phyloP scores from a whole-genome alignment of 768 basidiomycete genomes.

The Calocera cornea region DNA sequence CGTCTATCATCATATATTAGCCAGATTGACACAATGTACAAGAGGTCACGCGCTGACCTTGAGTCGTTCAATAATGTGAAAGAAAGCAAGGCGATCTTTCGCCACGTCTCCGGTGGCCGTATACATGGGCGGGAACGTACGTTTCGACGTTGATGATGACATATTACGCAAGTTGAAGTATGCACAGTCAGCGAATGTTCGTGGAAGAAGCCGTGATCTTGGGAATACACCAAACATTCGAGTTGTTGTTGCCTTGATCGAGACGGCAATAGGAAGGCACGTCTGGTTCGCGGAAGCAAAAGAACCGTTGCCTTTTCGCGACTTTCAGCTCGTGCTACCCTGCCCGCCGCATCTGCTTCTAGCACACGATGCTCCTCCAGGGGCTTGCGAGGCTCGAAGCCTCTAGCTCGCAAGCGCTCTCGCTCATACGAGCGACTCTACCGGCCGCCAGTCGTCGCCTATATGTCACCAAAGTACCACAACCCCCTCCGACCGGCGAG shows the following conservation, averaged over 20 bases:
- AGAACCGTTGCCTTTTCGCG: background rate
- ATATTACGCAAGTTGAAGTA: background rate
- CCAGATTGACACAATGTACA: background rate
- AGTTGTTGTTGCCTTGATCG: background rate
- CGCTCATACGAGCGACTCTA: background rate
- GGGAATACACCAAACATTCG: background rate
- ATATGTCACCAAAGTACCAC: background rate
- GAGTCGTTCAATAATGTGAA: slow-evolving; percentile 75
- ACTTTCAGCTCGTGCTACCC: background rate
- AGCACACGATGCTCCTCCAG: background rate
- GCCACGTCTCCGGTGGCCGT: slow-evolving; percentile 32
- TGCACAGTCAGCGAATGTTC: background rate
- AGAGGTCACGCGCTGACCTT: slow-evolving; percentile 50
- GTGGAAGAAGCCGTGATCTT: background rate
- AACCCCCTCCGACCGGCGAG: background rate
- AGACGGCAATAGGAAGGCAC: background rate
- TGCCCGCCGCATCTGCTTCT: background rate
- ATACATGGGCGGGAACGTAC: slow-evolving; percentile 51
- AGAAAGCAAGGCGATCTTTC: slow-evolving; percentile 69
- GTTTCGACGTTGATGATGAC: slow-evolving; percentile 17
- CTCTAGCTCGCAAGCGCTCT: background rate
- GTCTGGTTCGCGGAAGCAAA: slow-evolving; percentile 2
- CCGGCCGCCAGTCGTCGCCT: background rate
- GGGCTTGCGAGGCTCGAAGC: background rate
- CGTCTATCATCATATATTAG: slow-evolving; percentile 38